phyloP scores from a whole-genome alignment of 2,329 filamentous ascomycete species.

The Paraphoma chrysanthemicola region DNA sequence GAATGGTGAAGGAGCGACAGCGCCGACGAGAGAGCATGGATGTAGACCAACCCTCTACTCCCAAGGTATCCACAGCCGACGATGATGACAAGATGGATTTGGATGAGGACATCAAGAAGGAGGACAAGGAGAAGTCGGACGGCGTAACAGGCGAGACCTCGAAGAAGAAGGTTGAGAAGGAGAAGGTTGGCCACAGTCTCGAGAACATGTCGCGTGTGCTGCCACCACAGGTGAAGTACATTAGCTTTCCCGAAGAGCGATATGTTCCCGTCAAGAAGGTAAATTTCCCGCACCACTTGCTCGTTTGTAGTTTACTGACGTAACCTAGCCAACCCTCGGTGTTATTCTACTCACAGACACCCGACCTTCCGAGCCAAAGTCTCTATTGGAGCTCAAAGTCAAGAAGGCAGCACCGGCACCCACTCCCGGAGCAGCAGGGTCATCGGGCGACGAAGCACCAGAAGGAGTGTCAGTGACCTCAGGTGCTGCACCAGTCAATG shows the following conservation, averaged over 20 bases:
- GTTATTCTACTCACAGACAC: slow-evolving; percentile 91
- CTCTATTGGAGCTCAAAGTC: slow-evolving; percentile 87
- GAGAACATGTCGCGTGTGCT: slow-evolving; percentile 97
- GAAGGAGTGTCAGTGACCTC: slow-evolving; percentile 70
- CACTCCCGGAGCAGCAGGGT: slow-evolving; percentile 51
- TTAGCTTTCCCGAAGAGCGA: slow-evolving; percentile 87
- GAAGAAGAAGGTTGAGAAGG: slow-evolving; percentile 93
- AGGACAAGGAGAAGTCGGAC: slow-evolving; percentile 60
- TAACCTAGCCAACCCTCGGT: slow-evolving; percentile 81
- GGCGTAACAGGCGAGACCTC: slow-evolving; percentile 59
- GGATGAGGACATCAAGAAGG: slow-evolving; percentile 56
- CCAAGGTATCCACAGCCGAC: slow-evolving; percentile 65
- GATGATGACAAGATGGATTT: slow-evolving; percentile 84
- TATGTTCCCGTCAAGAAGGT: slow-evolving; percentile 96
- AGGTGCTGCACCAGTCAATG: slow-evolving; percentile 62
- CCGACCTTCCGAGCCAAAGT: slow-evolving; percentile 77
- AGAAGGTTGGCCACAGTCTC: slow-evolving; percentile 95
- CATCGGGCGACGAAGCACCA: slow-evolving; percentile 40
- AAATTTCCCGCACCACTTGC: slow-evolving; percentile 23
- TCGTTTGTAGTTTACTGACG: slow-evolving; percentile 21
- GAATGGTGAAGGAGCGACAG: slow-evolving; percentile 91
- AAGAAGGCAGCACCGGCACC: slow-evolving; percentile 70
- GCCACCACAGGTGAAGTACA: slow-evolving; percentile 91
- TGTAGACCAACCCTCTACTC: slow-evolving; percentile 79
- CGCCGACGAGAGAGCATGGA: slow-evolving; percentile 95